A percentile compares a stretch with the other conserved stretches of the same genome.
Evolutionary conservation across 768 basidiomycete species (phyloP).

Genomic region (Naganishia vaughanmartiniae): DNA sequence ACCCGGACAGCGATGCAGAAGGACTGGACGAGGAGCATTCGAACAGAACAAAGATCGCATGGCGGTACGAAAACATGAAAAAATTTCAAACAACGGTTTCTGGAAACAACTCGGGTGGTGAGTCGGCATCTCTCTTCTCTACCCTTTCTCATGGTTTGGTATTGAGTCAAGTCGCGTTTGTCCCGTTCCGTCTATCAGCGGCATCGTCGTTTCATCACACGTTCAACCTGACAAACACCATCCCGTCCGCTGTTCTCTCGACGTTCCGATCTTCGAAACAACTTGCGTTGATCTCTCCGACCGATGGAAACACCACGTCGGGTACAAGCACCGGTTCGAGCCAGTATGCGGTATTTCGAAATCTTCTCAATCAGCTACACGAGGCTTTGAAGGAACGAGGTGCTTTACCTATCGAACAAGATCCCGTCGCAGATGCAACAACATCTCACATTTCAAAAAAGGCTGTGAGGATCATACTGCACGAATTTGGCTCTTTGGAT

Average conservation of each 20-base stretch:
- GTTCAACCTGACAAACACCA: conserved; percentile 39
- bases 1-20: conserved; percentile 50
- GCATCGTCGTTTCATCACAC: conserved; percentile 28
- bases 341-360: conserved; percentile 3
- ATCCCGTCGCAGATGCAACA: neutral
- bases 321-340: conserved; percentile 10
- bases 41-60: conserved; percentile 85
- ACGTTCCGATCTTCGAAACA: conserved; percentile 33
- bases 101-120: conserved; percentile 7
- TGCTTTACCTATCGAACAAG: neutral
- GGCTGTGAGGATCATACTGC: conserved; percentile 47
- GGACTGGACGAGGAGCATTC: conserved; percentile 47
- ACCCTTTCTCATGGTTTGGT: too few species aligned
- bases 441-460: conserved; percentile 25
- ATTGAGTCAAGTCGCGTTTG: neutral
- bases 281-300: conserved; percentile 35
- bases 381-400: conserved; percentile 3
- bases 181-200: conserved; percentile 65
- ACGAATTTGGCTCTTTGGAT: conserved; percentile 48
- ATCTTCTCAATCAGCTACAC: neutral
- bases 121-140: neutral
- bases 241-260: conserved; percentile 36
- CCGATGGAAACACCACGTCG: neutral
- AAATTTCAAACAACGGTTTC: conserved; percentile 81
- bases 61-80: conserved; percentile 93